A percentile compares a stretch with the other conserved stretches of the same genome.
phyloP scores from a whole-genome alignment of 1,139 yeast species.

The Yamadazyma buinensis region DNA sequence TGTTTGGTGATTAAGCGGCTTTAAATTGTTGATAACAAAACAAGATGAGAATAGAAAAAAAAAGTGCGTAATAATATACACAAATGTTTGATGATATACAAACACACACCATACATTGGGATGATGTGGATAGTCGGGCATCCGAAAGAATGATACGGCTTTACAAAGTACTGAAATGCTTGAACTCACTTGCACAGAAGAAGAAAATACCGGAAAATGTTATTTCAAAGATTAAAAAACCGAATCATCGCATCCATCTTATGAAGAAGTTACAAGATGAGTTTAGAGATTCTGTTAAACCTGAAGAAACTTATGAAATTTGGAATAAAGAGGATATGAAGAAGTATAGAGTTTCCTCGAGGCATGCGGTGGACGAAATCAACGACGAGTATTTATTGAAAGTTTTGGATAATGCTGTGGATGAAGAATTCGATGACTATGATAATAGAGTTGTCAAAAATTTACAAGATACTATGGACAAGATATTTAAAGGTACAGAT shows the following conservation, averaged over 20 bases:
- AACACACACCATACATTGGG: not conserved
- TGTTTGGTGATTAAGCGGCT: no score
- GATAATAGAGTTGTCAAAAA: conserved; percentile 6
- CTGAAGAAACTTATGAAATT: conserved; percentile 33
- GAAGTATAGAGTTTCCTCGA: conserved; percentile 9
- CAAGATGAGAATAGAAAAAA: no score
- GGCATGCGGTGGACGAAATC: conserved; percentile 3
- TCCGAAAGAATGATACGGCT: conserved; percentile 5
- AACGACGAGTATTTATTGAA: conserved; percentile 6
- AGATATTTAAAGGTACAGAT: conserved; percentile 15
- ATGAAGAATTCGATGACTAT: conserved; percentile 5
- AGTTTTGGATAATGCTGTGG: conserved; percentile 1
- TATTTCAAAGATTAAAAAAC: conserved; percentile 2
- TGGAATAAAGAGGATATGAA: conserved; percentile 28
- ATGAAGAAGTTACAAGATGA: conserved; percentile 6
- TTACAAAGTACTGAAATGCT: conserved; percentile 1
- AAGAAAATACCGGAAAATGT: not conserved
- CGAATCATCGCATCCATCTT: conserved; percentile 3
- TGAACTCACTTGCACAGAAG: not conserved
- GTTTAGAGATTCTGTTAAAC: conserved; percentile 10
- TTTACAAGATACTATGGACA: conserved; percentile 11
- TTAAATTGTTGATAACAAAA: no score
- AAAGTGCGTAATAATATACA: no score
- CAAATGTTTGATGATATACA: conserved; percentile 6
- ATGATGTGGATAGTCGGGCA: not conserved